phyloP scores from a whole-genome alignment of 768 basidiomycete genomes.

The Terana coerulea region DNA sequence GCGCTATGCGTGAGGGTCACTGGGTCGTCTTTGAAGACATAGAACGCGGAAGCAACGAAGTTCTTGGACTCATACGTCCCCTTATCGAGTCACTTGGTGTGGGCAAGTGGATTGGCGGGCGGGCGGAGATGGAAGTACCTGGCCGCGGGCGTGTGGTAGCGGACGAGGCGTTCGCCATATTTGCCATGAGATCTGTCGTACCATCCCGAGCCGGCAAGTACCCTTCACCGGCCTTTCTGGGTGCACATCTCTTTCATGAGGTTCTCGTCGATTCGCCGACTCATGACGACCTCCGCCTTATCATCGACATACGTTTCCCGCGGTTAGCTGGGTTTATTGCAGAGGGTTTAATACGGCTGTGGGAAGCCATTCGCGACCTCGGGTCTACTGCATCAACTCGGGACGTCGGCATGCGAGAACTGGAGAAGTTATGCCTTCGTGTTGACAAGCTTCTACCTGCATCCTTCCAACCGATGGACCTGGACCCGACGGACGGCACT shows the following conservation, averaged over 20 bases:
- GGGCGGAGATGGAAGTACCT: conserved; percentile 67
- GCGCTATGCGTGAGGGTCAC: conserved; percentile 83
- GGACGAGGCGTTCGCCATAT: conserved; percentile 76
- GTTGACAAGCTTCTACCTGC: conserved; percentile 58
- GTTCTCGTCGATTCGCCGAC: conserved; percentile 60
- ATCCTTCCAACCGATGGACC: conserved; percentile 40
- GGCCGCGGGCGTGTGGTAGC: conserved; percentile 73
- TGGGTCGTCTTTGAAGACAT: conserved; percentile 95
- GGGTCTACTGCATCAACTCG: conserved; percentile 51
- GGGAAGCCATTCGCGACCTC: conserved; percentile 56
- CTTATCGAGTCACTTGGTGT: conserved; percentile 69
- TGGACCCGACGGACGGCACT: conserved; percentile 28
- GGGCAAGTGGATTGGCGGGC: conserved; percentile 73
- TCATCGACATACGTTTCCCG: conserved; percentile 66
- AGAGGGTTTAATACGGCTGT: conserved; percentile 57
- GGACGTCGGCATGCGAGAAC: conserved; percentile 70
- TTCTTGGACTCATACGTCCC: conserved; percentile 83
- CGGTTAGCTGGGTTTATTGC: conserved; percentile 48
- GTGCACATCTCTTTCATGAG: conserved; percentile 80
- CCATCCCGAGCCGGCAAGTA: conserved; percentile 46
- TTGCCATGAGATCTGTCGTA: conserved; percentile 77
- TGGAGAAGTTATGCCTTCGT: conserved; percentile 81
- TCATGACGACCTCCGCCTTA: conserved; percentile 60
- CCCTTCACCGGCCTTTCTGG: conserved; percentile 69
- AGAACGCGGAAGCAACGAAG: conserved; percentile 85